Evolutionary conservation across 2,329 filamentous ascomycete species (phyloP), one percentile per base, ranked within the genome.

Genomic region (Sporothrix globosa): DNA sequence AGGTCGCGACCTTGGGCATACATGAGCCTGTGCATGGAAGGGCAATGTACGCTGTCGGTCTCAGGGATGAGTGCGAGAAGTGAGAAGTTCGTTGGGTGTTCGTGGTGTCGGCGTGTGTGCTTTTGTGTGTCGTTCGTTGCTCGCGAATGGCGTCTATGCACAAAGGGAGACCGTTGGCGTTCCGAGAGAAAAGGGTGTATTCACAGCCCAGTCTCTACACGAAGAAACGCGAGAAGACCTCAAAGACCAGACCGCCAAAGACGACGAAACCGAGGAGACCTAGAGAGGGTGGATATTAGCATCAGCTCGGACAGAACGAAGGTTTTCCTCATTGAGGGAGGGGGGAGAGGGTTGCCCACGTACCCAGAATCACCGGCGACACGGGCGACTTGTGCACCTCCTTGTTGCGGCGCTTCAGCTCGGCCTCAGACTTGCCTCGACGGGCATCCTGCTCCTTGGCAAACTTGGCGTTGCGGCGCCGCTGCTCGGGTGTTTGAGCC

Each of bases 401-500:
- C 83, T 89, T 87, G 75, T 75, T 76, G 73, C 82, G 82, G 82
- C 88, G 87, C 85, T 90, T 90, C 75, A 90, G 79, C 73, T 88
- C 85, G 30, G 82, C 82, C 71, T 88, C 85, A n/a, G 88, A 85
- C 83, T 92, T 93, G 81, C 92, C 92, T 80, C 91, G 91, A 78
- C 90, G 91, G 72, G 84, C 83, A 78, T 91, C 88, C 79, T 95
- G 89, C 69, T 87, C 85, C 79, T 90, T 90, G 75, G 86, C 89
- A 81, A 92, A 96, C 81, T 91, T 91, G 77, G 87, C 87, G 83
- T 96, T 96, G 73, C 90, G 89, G 77, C 88, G 88, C 80, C 92
- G 90, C 84, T 96, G 92, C 81, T 92, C 87, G 75, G 90, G 92
- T 75, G 92, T 96, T 90, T 95, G 92, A 76, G 89, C 91, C 91